These are phyloP conservation scores for Diatrype stigma DNA, from an alignment of 2,329 filamentous ascomycete species.

Conservation along the genomic window DNA sequence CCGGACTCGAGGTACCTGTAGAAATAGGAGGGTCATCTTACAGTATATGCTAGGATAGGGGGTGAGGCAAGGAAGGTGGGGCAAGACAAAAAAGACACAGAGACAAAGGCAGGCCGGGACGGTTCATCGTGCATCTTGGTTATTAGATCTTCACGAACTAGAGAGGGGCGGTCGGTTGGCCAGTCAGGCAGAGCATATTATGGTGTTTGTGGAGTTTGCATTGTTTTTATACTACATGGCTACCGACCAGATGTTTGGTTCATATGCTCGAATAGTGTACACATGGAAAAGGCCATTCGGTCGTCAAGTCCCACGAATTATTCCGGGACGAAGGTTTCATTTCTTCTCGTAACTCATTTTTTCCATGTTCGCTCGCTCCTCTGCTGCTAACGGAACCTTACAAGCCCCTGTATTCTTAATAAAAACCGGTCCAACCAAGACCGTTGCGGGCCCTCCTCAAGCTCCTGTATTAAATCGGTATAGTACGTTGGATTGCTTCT, in stretches of 20 bases:
- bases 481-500: conserved; percentile 63
- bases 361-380: too few relatives aligned
- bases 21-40: conserved; percentile 4
- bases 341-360: too few relatives aligned
- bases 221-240: too few relatives aligned
- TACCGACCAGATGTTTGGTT: too few relatives aligned
- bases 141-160: too few relatives aligned
- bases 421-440: conserved; percentile 48
- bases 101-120: too few relatives aligned
- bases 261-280: too few relatives aligned
- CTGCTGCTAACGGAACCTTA: conserved; percentile 55
- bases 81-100: background rate
- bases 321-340: too few relatives aligned
- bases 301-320: too few relatives aligned
- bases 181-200: background rate
- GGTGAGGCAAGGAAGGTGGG: conserved; percentile 2
- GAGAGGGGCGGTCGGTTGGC: conserved; percentile 1
- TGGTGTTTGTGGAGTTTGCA: background rate
- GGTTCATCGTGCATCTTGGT: too few relatives aligned
- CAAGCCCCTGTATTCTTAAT: conserved; percentile 55
- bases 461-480: conserved; percentile 54
- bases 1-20: conserved; percentile 81
- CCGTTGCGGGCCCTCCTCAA: conserved; percentile 58
- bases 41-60: conserved; percentile 3
- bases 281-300: too few relatives aligned